A percentile compares a stretch with the other conserved stretches of the same genome.
These are phyloP conservation scores for Orbilia blumenaviensis DNA, from an alignment of 2,329 filamentous ascomycete genomes.

Conservation along the genomic window DNA sequence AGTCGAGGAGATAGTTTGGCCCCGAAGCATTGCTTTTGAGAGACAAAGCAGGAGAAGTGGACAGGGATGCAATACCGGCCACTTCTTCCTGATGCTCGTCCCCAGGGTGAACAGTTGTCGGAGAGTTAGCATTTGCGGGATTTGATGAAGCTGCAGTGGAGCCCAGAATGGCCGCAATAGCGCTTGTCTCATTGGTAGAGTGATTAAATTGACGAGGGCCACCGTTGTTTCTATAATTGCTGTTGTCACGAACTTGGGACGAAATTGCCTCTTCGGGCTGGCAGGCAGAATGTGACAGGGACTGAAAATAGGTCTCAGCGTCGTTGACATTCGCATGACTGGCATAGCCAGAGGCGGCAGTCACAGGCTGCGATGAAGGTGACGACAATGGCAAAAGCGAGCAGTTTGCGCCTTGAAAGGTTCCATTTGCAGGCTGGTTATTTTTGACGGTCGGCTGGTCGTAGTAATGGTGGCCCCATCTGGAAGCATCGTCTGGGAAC, in stretches of 20 bases:
- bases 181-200: conserved; percentile 47
- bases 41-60: conserved; percentile 47
- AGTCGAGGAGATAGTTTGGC: conserved; percentile 43
- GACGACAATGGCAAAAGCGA: conserved; percentile 17
- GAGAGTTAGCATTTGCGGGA: conserved; percentile 49
- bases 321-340: conserved; percentile 27
- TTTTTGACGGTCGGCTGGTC: background rate
- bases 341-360: background rate
- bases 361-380: conserved; percentile 1
- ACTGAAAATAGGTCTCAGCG: conserved; percentile 18
- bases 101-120: conserved; percentile 42
- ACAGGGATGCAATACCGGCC: conserved; percentile 29
- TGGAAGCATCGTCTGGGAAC: conserved; percentile 36
- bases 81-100: conserved; percentile 31
- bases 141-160: conserved; percentile 47
- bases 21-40: conserved; percentile 48
- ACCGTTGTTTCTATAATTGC: conserved; percentile 34
- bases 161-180: conserved; percentile 41
- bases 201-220: conserved; percentile 44
- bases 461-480: conserved; percentile 28
- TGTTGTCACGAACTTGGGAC: conserved; percentile 33
- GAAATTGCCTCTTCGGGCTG: conserved; percentile 41
- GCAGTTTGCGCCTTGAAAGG: conserved; percentile 2
- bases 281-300: background rate
- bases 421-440: conserved; percentile 10